phyloP scores from a whole-genome alignment of 805 yeast species.

The Saccharomyces kudriavzevii region DNA sequence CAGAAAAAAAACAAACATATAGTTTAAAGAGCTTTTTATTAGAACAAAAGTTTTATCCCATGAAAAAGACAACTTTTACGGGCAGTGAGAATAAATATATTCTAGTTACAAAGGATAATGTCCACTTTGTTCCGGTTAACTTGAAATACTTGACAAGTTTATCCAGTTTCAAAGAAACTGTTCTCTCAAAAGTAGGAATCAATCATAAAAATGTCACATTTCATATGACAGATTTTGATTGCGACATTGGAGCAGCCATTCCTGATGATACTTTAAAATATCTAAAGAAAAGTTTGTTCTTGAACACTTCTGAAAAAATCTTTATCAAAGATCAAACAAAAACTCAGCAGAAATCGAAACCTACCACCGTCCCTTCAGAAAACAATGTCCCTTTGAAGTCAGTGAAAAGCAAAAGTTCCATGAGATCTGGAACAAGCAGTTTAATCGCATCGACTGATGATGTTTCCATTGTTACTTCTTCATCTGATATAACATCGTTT shows the following conservation, averaged over 20 bases:
- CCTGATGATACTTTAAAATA: slow-evolving; percentile 40
- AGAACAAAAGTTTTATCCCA: slow-evolving; percentile 35
- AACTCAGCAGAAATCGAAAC: slow-evolving; percentile 12
- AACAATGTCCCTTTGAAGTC: slow-evolving; percentile 11
- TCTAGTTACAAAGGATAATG: slow-evolving; percentile 59
- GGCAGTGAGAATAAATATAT: slow-evolving; percentile 30
- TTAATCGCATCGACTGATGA: slow-evolving; percentile 22
- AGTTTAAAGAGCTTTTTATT: slow-evolving; percentile 15
- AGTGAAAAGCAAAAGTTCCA: slow-evolving; percentile 23
- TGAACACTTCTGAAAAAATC: slow-evolving; percentile 25
- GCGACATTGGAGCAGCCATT: slow-evolving; percentile 48
- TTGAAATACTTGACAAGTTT: slow-evolving; percentile 26
- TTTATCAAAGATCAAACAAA: slow-evolving; percentile 24
- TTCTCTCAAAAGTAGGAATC: slow-evolving; percentile 33
- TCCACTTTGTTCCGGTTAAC: slow-evolving; percentile 44
- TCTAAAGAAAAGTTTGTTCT: slow-evolving; percentile 31
- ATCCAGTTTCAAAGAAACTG: slow-evolving; percentile 33
- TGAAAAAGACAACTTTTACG: slow-evolving; percentile 16
- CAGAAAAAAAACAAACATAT: slow-evolving; percentile 1
- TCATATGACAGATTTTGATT: slow-evolving; percentile 63
- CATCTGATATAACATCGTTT: slow-evolving; percentile 26
- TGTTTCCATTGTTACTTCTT: slow-evolving; percentile 20
- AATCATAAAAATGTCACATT: slow-evolving; percentile 29
- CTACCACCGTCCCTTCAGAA: slow-evolving; percentile 13
- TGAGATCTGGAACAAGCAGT: slow-evolving; percentile 22